Base-by-base conservation (phyloP, 2,329 filamentous ascomycete genomes). In the Sporothrix brunneoviolacea region DNA sequence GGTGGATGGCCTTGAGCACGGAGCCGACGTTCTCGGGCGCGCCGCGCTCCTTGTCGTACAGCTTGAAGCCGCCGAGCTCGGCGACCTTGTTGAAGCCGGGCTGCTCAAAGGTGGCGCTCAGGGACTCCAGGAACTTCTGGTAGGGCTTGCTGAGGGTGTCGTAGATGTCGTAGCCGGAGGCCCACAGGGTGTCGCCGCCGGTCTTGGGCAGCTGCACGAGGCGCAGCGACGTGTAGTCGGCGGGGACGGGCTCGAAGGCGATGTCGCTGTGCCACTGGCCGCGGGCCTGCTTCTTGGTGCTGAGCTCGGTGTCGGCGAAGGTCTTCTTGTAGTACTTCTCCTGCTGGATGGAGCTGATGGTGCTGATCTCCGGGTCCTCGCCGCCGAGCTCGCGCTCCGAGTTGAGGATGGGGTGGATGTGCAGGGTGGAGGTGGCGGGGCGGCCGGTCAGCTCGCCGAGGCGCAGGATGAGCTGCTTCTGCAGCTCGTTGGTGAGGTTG, bases 391-490 rank as follows among this genome's bases (percentile, higher is more conserved):
- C 75, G n/a, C 70, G 67, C 13, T 69, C 69, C 39, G 70, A 69
- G 62, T 82, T 82, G 46, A 75, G 66, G 8, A 83, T 62, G 0
- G 80, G 80, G 60, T 84, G 75, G 55, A 83, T 78, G 59, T 84
- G 80, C 1, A 84, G 69, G 0, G 68, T 73, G 1, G 80, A 83
- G 1, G 72, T 71, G 0, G 67, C 56, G 0, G 83, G 82, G 52
- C 77, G 80, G 37, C 80, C 80, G 1, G 75, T 71, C 9, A 84
- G 68, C 58, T 78, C 68, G 8, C 83, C 82, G 2, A 86, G 70
- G 1, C 73, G 71, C 12, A 80, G 70, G 30, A 79, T 75, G 0
- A 86, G 66, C 21, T 74, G 64, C 64, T 85, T 85, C 58, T 82
- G 79, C 6, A 80, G 68, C 0, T 77, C 76, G 56, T 82, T 74